These are phyloP conservation scores for Colletotrichum salicis DNA, from an alignment of 2,329 filamentous ascomycete species.

Conservation along the genomic window DNA sequence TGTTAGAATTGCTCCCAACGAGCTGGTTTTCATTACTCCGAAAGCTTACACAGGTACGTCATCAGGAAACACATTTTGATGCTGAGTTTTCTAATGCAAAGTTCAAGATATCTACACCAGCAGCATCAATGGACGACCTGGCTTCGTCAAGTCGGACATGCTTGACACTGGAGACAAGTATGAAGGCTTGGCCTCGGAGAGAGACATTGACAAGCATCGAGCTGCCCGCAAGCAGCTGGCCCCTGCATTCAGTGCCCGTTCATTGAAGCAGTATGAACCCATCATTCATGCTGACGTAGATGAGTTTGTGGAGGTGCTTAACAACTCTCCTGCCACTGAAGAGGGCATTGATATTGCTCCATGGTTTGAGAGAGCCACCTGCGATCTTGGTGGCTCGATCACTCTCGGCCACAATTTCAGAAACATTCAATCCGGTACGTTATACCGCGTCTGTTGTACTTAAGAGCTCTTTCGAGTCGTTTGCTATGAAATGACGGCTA, in stretches of 20 bases:
- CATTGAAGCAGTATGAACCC: constrained; percentile 12
- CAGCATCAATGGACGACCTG: neutral
- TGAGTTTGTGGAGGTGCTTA: neutral
- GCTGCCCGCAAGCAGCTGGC: constrained; percentile 14
- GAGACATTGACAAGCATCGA: constrained; percentile 21
- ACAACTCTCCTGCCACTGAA: neutral
- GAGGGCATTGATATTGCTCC: neutral
- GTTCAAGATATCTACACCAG: neutral
- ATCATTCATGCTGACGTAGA: constrained; percentile 10
- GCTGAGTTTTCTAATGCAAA: neutral
- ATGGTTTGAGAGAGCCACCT: neutral
- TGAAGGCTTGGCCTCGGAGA: neutral
- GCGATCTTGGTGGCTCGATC: neutral
- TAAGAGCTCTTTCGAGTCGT: neutral
- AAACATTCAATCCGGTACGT: neutral
- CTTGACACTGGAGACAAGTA: constrained; percentile 6
- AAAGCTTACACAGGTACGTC: neutral
- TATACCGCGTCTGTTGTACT: no score
- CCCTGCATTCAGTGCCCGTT: constrained; percentile 10
- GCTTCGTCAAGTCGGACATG: neutral
- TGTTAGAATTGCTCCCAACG: constrained; percentile 4
- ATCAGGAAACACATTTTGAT: neutral
- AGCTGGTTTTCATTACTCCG: neutral
- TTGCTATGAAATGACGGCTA: neutral
- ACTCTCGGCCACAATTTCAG: constrained; percentile 1